Conservation (phyloP, 352 stramenopile species). For the Globisporangium rhizosaccharum region DNA sequence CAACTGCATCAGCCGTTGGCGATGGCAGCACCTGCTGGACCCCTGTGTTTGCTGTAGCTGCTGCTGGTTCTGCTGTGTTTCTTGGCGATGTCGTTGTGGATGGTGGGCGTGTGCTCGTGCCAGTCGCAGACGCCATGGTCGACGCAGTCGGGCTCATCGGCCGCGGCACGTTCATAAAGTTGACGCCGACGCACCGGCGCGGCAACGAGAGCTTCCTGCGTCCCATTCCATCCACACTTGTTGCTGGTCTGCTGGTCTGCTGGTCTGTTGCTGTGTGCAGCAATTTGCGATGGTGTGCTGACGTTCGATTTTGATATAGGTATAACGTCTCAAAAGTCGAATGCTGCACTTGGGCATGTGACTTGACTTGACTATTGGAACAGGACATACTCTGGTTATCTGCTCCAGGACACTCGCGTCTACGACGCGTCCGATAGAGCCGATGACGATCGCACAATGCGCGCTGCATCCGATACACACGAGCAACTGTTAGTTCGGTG, state of each 20-base stretch:
- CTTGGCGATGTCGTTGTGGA: neutral
- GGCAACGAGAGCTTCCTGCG: slow-evolving; percentile 28
- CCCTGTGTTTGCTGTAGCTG: neutral
- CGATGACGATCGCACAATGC: too few relatives aligned
- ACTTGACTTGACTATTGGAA: too few relatives aligned
- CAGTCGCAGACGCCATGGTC: neutral
- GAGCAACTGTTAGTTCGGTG: too few relatives aligned
- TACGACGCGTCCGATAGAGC: too few relatives aligned
- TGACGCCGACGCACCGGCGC: slow-evolving; percentile 21
- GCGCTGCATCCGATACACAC: too few relatives aligned
- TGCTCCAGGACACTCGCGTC: too few relatives aligned
- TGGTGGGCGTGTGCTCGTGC: neutral
- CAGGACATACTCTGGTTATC: too few relatives aligned
- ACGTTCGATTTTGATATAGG: too few relatives aligned
- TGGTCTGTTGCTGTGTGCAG: neutral
- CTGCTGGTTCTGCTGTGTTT: neutral
- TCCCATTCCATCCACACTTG: slow-evolving; percentile 20
- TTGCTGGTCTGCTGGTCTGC: neutral
- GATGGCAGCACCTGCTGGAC: neutral
- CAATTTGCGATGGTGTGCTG: neutral
- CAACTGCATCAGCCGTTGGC: too few relatives aligned
- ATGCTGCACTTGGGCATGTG: too few relatives aligned
- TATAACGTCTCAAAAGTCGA: too few relatives aligned
- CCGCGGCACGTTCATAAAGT: slow-evolving; percentile 6
- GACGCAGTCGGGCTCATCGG: slow-evolving; percentile 2